These are phyloP conservation scores for Alternaria alternata DNA, from an alignment of 2,329 filamentous ascomycete species.

Conservation along the genomic window DNA sequence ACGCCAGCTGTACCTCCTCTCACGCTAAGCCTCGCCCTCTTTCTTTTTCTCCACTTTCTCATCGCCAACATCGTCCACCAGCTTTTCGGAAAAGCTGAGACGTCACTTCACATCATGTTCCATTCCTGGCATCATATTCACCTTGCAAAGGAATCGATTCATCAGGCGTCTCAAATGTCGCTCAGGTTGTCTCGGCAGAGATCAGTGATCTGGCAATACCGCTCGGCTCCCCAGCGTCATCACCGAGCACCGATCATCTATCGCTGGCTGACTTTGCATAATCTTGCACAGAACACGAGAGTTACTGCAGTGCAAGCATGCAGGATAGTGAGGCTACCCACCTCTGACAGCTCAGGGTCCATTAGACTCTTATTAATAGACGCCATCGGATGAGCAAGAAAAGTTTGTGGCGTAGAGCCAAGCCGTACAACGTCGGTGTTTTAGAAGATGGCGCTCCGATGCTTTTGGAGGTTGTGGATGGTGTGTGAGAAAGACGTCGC, in stretches of 20 bases:
- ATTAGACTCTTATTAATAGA: constrained; percentile 13
- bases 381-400: neutral
- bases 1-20: neutral
- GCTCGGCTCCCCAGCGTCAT: constrained; percentile 18
- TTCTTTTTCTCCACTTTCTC: neutral
- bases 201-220: neutral
- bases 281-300: neutral
- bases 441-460: constrained; percentile 10
- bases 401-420: constrained; percentile 11
- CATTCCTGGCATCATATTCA: neutral
- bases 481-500: constrained; percentile 11
- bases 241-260: constrained; percentile 9
- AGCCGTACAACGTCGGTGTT: constrained; percentile 16
- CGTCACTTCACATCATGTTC: constrained; percentile 1
- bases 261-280: constrained; percentile 11
- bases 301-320: neutral
- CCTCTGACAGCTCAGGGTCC: constrained; percentile 5
- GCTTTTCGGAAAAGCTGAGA: neutral
- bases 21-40: neutral
- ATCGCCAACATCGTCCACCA: neutral
- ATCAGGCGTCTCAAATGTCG: neutral
- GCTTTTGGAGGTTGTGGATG: constrained; percentile 11
- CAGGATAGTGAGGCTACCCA: constrained; percentile 1
- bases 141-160: neutral
- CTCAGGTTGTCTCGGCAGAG: constrained; percentile 4